Percentiles rank a stretch among this genome's conserved stretches.
phyloP scores from a whole-genome alignment of 208 protist genomes.

The Novymonas esmeraldas region DNA sequence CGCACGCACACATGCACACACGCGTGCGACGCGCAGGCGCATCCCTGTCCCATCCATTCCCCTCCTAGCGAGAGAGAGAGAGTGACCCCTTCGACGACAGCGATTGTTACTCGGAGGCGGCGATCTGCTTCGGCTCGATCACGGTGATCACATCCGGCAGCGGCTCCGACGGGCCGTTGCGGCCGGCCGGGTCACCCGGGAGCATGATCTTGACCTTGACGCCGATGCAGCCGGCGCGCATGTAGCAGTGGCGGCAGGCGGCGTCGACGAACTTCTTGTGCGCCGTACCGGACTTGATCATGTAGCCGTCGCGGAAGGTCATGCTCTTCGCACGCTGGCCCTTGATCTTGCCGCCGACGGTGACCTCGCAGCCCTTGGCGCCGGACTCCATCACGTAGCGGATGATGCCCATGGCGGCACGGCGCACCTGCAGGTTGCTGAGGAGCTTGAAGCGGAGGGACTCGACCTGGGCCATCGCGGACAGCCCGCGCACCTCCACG shows the following conservation, averaged over 20 bases:
- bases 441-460: conserved; percentile 99
- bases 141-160: conserved; percentile 87
- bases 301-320: conserved; percentile 99
- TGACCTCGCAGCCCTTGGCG: conserved; percentile 99
- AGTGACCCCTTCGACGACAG: no score
- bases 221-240: conserved; percentile 98
- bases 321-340: conserved; percentile 99
- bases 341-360: conserved; percentile 99
- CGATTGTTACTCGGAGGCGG: conserved; percentile 34
- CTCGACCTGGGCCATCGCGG: conserved; percentile 98
- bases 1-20: not conserved
- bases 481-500: conserved; percentile 97
- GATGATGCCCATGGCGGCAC: conserved; percentile 98
- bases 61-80: no score
- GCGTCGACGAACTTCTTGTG: conserved; percentile 94
- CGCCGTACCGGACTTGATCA: conserved; percentile 98
- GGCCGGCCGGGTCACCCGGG: conserved; percentile 89
- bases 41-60: no score
- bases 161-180: conserved; percentile 47
- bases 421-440: conserved; percentile 97
- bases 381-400: conserved; percentile 98
- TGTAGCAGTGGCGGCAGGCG: conserved; percentile 97
- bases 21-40: no score
- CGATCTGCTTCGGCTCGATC: conserved; percentile 69
- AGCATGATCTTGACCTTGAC: conserved; percentile 99